A percentile compares a stretch with the other conserved stretches of the same genome.
phyloP scores from a whole-genome alignment of 2,329 filamentous ascomycete genomes.

The Fusarium napiforme region DNA sequence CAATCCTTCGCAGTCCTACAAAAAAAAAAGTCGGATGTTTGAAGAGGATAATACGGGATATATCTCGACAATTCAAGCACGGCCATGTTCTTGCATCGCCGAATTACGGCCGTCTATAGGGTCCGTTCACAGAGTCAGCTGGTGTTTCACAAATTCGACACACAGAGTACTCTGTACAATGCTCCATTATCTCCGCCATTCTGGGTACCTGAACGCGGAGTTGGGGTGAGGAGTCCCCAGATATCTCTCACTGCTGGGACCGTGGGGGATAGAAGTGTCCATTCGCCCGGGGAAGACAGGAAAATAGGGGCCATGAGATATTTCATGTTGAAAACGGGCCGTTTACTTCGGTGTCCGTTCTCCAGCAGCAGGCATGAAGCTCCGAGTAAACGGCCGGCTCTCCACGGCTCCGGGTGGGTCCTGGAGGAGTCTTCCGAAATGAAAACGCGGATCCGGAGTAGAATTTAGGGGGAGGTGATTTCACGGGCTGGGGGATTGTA shows the following conservation, averaged over 20 bases:
- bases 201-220: neutral
- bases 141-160: slow-evolving; percentile 24
- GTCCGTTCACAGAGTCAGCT: slow-evolving; percentile 27
- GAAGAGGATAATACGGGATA: slow-evolving; percentile 30
- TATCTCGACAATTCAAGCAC: slow-evolving; percentile 3
- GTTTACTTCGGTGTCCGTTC: slow-evolving; percentile 29
- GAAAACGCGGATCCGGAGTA: slow-evolving; percentile 26
- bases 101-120: slow-evolving; percentile 31
- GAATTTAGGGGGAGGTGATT: neutral
- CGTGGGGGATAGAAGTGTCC: slow-evolving; percentile 8
- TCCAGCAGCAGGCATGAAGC: slow-evolving; percentile 41
- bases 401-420: slow-evolving; percentile 38
- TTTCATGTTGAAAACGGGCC: slow-evolving; percentile 31
- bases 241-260: slow-evolving; percentile 6
- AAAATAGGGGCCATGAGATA: slow-evolving; percentile 28
- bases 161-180: neutral
- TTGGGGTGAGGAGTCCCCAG: slow-evolving; percentile 27
- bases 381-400: slow-evolving; percentile 43
- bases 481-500: neutral
- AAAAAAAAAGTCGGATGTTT: slow-evolving; percentile 14
- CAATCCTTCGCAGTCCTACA: slow-evolving; percentile 1
- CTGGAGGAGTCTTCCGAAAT: slow-evolving; percentile 23
- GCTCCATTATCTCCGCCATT: slow-evolving; percentile 17
- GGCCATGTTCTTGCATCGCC: slow-evolving; percentile 20
- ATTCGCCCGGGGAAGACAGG: neutral